Evolutionary conservation across 148 eudicot genomes (phyloP).

Genomic region (Polygonum maritimum): DNA sequence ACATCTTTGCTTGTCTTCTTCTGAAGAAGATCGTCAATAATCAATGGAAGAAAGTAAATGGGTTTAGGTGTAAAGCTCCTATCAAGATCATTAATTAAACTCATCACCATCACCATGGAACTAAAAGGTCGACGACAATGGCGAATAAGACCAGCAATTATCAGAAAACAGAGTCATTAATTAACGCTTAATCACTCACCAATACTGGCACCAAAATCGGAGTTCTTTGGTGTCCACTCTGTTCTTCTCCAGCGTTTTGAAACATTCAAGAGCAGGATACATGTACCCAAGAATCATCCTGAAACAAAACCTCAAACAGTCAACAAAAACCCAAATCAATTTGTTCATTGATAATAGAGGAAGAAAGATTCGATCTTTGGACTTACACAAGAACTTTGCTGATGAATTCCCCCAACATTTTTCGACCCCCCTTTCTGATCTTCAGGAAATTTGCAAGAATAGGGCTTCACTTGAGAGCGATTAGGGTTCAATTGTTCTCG

Average conservation of each 20-base stretch:
- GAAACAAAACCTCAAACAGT: neutral
- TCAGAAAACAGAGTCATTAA: neutral
- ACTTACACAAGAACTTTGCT: slow-evolving; percentile 70
- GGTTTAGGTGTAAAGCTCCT: neutral
- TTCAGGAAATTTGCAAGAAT: neutral
- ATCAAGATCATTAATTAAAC: neutral
- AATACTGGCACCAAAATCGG: slow-evolving; percentile 98
- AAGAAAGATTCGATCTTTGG: neutral
- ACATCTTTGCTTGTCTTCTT: neutral
- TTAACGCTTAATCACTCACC: slow-evolving; percentile 29
- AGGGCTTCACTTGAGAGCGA: neutral
- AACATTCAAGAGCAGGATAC: slow-evolving; percentile 93
- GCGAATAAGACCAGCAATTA: neutral
- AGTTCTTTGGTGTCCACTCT: slow-evolving; percentile 68
- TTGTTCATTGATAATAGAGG: neutral
- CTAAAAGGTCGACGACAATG: neutral
- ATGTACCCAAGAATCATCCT: slow-evolving; percentile 86
- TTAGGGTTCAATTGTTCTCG: neutral
- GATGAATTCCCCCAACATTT: slow-evolving; percentile 72
- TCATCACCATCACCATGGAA: neutral
- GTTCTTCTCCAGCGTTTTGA: slow-evolving; percentile 79
- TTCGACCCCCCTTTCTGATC: neutral
- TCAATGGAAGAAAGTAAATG: neutral
- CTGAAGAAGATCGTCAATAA: neutral
- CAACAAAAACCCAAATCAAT: too few relatives aligned